Evolutionary conservation across 306 rosid species (phyloP).

Genomic region (Hippophae tibetana): DNA sequence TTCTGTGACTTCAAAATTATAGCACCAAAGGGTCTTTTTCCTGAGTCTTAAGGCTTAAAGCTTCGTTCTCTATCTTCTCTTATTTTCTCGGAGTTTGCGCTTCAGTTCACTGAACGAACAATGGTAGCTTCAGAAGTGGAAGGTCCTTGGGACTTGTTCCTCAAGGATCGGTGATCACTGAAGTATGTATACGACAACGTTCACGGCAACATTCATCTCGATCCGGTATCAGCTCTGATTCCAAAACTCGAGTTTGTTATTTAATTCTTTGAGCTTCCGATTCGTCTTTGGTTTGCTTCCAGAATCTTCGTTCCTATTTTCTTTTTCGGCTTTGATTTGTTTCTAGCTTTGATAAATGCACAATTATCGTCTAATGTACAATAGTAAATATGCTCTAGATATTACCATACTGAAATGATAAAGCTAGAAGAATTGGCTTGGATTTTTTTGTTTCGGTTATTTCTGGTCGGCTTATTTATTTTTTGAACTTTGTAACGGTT

Average conservation of each 20-base stretch:
- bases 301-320: background rate
- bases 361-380: background rate
- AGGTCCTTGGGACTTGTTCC: slow-evolving; percentile 2
- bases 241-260: slow-evolving; percentile 2
- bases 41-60: slow-evolving; percentile 1
- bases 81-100: background rate
- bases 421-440: background rate
- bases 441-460: background rate
- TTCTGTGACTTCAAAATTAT: background rate
- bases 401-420: background rate
- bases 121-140: slow-evolving; percentile 23
- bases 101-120: slow-evolving; percentile 14
- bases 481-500: too few relatives aligned
- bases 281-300: slow-evolving; percentile 1
- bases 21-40: background rate
- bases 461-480: too few relatives aligned
- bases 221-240: slow-evolving; percentile 32
- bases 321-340: slow-evolving; percentile 5
- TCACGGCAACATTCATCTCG: slow-evolving; percentile 62
- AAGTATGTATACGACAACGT: slow-evolving; percentile 65
- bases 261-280: background rate
- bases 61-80: background rate
- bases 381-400: background rate
- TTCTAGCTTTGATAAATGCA: background rate
- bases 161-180: slow-evolving; percentile 25